These are phyloP conservation scores for Ustilago curta DNA, from an alignment of 1,284 basidiomycete genomes.

Conservation along the genomic window DNA sequence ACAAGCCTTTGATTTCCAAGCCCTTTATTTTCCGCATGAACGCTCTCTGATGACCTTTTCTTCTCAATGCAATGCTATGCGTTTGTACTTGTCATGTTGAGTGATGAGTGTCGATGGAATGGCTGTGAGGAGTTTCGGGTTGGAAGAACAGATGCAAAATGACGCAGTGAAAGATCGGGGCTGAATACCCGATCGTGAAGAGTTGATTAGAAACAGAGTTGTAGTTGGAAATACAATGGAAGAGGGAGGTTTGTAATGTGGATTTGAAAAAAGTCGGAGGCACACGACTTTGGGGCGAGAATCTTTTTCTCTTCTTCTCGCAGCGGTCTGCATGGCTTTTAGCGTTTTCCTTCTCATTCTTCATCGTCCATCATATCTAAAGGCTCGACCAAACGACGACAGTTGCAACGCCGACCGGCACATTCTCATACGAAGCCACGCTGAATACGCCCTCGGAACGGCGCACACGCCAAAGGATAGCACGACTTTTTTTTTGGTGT, in stretches of 20 bases:
- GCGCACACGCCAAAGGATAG: too few relatives aligned
- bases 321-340: too few relatives aligned
- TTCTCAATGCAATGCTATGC: conserved; percentile 2
- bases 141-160: conserved; percentile 13
- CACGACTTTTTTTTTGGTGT: too few relatives aligned
- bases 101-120: too few relatives aligned
- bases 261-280: background rate
- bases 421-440: too few relatives aligned
- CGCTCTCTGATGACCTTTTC: background rate
- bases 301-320: too few relatives aligned
- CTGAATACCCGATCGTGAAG: conserved; percentile 10
- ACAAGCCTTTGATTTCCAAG: background rate
- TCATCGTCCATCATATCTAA: too few relatives aligned
- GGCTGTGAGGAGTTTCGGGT: too few relatives aligned
- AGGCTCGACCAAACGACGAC: too few relatives aligned
- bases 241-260: background rate
- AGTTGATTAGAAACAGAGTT: conserved; percentile 18
- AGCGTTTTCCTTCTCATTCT: too few relatives aligned
- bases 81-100: background rate
- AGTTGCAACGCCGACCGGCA: too few relatives aligned
- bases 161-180: conserved; percentile 12
- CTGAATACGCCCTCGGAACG: too few relatives aligned
- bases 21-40: background rate
- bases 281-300: conserved; percentile 22
- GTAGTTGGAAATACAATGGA: background rate